Base-by-base conservation (phyloP, 1,284 basidiomycete genomes). In the Phlebopus sp. region DNA sequence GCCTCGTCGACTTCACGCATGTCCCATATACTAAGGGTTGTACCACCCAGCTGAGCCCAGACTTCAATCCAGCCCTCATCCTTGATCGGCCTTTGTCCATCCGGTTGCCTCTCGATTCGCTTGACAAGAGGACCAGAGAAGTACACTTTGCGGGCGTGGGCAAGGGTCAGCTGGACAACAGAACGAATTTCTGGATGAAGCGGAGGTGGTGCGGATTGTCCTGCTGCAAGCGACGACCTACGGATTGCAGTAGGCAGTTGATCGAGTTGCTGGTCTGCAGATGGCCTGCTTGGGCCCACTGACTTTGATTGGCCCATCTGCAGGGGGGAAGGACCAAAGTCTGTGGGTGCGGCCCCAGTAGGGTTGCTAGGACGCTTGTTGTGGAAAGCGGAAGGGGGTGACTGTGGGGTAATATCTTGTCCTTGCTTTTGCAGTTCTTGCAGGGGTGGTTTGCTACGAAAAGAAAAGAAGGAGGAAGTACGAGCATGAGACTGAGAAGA, bases 41-140 rank as follows among this genome's bases (percentile, higher is more conserved):
- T 97, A 5, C 94, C 94, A 37, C 90, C 89, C 23, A 97, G 76
- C 70, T 97, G 94, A 1, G 90, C 89, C 92, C 92, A 96, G 8
- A 96, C 86, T n/a, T 91, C 81, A 7, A 79, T 76, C 92, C 92
- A 95, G n/a, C 88, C 87, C 25, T 92, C 86, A 57, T 93, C 81
- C 63, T 84, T 83, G 55, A 73, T 58, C 40, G 88, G 76, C 60
- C 77, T 77, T 52, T 84, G 79, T 8, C 91, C 90, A 59, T 92
- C 89, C 4, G 88, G 75, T 52, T 78, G 84, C 52, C 82, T 82
- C 69, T 87, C 90, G 58, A 84, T 69, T n/a, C 77, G 75, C 37
- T 84, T 82, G 14, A 86, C 71, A 25, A 91, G 77, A n/a, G 84
- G 86, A 5, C 88, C 89, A 13, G 88, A 90, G 65, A 83, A 88